Base-by-base conservation (phyloP, 1,284 basidiomycete species). In the Stygiomarasmius scandens region DNA sequence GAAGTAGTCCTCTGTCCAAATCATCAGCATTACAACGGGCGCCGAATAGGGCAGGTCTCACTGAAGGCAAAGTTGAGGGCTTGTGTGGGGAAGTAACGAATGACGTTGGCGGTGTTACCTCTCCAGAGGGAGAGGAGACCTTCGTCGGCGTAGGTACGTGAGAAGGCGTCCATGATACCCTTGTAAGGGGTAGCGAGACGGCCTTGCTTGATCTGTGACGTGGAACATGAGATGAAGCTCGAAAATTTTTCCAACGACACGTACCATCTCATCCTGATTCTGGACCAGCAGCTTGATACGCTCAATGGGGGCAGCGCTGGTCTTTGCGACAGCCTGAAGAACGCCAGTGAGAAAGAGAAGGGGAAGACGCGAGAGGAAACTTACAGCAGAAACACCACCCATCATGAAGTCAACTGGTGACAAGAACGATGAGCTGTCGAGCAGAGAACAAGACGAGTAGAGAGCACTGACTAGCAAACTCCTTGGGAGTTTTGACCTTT, bases 201-300 rank as follows among this genome's bases (percentile, higher is more conserved):
- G 70, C 94, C 94, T 79, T 96, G 94, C 85, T 96, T 96, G 83
- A 96, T 96, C 93, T 92, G 64, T 63, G 51, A 53, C 63, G 49
- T 27, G 19, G 14, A 12, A 23, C n/a, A n/a, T n/a, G 44, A 14
- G 49, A 25, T 14, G 20, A 19, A 27, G 23, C 25, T 8, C 6
- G 19, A 20, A 29, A 9, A 38, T 36, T 32, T 38, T 50, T 29
- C 11, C 52, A 54, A 43, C 49, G 16, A 49, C 27, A 68, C 78
- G 19, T 27, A 89, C 90, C 91, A 93, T 93, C 81, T 93, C 91
- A 85, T 93, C 91, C 82, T 98, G 95, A 83, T 98, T 98, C 81
- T 98, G 95, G 67, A 98, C 92, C 74, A 98, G 82, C 71, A 98
- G 88, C 89, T 95, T 98, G 80, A 98, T 96, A 76, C 96, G 95